phyloP scores from a whole-genome alignment of 2,329 filamentous ascomycete genomes.

The Nigrospora sphaerica region DNA sequence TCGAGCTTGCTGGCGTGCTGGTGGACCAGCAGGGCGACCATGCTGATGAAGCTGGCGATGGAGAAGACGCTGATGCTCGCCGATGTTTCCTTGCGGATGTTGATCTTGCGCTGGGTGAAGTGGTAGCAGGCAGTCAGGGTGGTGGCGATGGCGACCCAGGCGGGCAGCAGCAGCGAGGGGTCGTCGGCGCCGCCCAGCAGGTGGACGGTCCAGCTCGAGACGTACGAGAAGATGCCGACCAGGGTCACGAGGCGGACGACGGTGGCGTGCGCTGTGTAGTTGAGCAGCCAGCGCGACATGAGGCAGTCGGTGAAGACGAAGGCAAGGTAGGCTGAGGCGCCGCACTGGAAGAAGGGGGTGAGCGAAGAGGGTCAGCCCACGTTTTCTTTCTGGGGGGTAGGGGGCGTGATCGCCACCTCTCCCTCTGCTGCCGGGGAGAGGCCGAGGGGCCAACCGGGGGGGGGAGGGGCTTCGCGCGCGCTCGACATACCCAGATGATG shows the following conservation, averaged over 20 bases:
- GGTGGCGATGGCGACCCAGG: constrained; percentile 72
- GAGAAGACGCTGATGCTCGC: constrained; percentile 73
- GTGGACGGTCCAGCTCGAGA: constrained; percentile 65
- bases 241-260: constrained; percentile 72
- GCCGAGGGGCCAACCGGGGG: too few relatives aligned
- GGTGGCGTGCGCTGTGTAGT: constrained; percentile 76
- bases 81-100: constrained; percentile 71
- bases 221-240: constrained; percentile 66
- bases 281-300: constrained; percentile 80
- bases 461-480: too few relatives aligned
- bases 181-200: constrained; percentile 64
- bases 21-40: constrained; percentile 61
- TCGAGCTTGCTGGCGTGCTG: constrained; percentile 56
- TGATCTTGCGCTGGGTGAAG: constrained; percentile 69
- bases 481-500: constrained; percentile 60
- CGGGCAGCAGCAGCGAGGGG: constrained; percentile 63
- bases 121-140: constrained; percentile 70
- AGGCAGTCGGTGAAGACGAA: constrained; percentile 82
- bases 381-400: neutral
- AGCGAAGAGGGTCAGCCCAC: neutral
- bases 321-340: constrained; percentile 68
- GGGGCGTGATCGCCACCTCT: too few relatives aligned
- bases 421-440: too few relatives aligned
- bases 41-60: constrained; percentile 68
- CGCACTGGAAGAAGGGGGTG: constrained; percentile 47